Base-by-base conservation (phyloP, 352 stramenopile species). In the Pythium oligandrum region DNA sequence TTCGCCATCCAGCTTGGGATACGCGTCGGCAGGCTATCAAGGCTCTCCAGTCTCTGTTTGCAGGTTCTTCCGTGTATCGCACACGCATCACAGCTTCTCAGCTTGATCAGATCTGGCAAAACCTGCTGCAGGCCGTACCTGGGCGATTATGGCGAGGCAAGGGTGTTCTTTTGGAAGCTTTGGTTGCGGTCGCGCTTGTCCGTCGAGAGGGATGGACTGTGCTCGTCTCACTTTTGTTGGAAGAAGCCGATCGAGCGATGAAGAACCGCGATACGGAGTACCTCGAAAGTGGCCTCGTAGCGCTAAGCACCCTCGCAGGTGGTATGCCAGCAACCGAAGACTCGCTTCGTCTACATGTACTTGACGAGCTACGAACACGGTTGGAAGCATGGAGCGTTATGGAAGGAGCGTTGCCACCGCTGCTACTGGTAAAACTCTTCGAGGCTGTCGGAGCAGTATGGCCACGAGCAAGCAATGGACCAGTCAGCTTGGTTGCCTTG, bases 81-180 rank as follows among this genome's bases (percentile, higher is more conserved):
- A 62, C 59, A 7, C 72, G 69, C 47, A 58, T 88, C 12, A 74
- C 71, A 12, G 6, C 45, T 17, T 53, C 67, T 34, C 80, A 86
- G 52, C 62, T 70, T 6, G 64, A 68, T 8, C 66, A 71, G n/a
- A 76, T 88, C 17, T 83, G 79, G 66, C 53, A 59, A 9, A 60
- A 79, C 10, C 44, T 93, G 0, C 50, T 84, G 30, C 53, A 64
- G 7, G 61, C 74, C 32, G 72, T 93, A 6, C 83, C 83, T 4
- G 83, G 83, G 2, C 72, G 78, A 42, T 61, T 93, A 2, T 93
- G 83, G 83, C 78, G 65, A 36, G 80, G 83, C 40, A 93, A 93
- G 45, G 83, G 83, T 9, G 73, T 80, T 17, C 70, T 90, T 35
- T 55, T 93, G 6, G 83, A 93, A 48, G 77, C 83, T 10, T 68